A percentile compares a stretch with the other conserved stretches of the same genome.
Conservation (phyloP, 1,139 yeast species). For the Zygosaccharomyces pseudobailii region DNA sequence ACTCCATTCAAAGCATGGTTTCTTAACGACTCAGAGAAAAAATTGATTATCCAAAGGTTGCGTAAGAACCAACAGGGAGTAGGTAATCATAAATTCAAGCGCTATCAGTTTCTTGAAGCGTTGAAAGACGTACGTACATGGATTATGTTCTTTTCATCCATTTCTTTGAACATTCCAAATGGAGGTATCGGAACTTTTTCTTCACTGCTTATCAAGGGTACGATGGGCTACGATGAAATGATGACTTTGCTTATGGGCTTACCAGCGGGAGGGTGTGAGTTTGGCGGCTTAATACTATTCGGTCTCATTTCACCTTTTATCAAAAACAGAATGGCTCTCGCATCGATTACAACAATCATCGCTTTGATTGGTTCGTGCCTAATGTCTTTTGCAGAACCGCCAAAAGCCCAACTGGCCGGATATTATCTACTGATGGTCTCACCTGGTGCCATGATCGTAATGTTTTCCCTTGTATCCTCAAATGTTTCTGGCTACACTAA, state of each 20-base stretch:
- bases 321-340: conserved; percentile 27
- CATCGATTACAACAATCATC: conserved; percentile 34
- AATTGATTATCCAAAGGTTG: conserved; percentile 42
- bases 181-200: conserved; percentile 38
- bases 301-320: conserved; percentile 26
- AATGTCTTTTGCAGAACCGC: conserved; percentile 28
- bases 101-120: conserved; percentile 44
- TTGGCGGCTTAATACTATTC: conserved; percentile 26
- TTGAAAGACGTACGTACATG: conserved; percentile 38
- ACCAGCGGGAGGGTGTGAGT: conserved; percentile 41
- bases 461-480: conserved; percentile 36
- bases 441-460: conserved; percentile 1
- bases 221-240: conserved; percentile 30
- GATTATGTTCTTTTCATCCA: conserved; percentile 35
- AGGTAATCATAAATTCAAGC: conserved; percentile 46
- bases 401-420: conserved; percentile 15
- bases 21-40: conserved; percentile 43
- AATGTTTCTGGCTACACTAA: conserved; percentile 61
- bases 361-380: conserved; percentile 3
- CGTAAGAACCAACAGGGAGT: conserved; percentile 41
- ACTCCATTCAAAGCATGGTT: conserved; percentile 44
- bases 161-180: conserved; percentile 38
- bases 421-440: conserved; percentile 4
- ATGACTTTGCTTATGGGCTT: conserved; percentile 37
- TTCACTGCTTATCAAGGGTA: conserved; percentile 36